phyloP scores from a whole-genome alignment of 2,329 filamentous ascomycete genomes.

The Hypoxylon sp. region DNA sequence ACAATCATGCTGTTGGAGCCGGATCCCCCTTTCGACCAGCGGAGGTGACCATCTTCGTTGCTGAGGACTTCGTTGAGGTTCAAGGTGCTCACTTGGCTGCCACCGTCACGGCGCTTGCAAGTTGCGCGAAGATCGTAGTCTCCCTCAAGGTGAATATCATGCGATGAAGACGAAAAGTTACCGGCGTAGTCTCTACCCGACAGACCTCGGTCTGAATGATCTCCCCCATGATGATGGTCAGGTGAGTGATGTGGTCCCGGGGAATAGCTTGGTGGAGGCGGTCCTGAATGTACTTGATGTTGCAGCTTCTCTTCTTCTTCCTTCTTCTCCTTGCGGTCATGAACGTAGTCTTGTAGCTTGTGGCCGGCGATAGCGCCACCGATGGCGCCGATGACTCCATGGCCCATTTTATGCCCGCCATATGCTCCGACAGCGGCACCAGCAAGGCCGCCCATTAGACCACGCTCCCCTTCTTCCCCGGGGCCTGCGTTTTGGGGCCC shows the following conservation, averaged over 20 bases:
- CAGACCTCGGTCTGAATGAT: conserved; percentile 31
- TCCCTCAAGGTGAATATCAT: conserved; percentile 57
- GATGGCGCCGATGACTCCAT: conserved; percentile 58
- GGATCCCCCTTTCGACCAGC: conserved; percentile 52
- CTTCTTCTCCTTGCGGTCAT: conserved; percentile 59
- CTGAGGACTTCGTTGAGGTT: conserved; percentile 56
- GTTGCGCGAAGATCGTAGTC: conserved; percentile 56
- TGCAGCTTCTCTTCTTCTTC: conserved; percentile 46
- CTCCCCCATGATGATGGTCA: conserved; percentile 29
- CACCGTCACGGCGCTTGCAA: conserved; percentile 55
- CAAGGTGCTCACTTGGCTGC: conserved; percentile 55
- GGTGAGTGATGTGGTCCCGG: conserved; percentile 21
- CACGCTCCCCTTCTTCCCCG: conserved; percentile 58
- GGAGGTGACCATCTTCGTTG: conserved; percentile 58
- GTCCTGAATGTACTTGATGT: conserved; percentile 44
- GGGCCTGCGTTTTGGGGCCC: conserved; percentile 31
- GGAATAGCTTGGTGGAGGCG: conserved; percentile 29
- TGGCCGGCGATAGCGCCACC: conserved; percentile 60
- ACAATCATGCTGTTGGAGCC: conserved; percentile 54
- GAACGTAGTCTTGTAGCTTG: conserved; percentile 59
- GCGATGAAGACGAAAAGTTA: conserved; percentile 56
- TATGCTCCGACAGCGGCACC: conserved; percentile 60
- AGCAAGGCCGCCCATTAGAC: conserved; percentile 58
- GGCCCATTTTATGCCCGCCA: conserved; percentile 59
- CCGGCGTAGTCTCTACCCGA: conserved; percentile 50